Conservation (phyloP, 371 early-diverging fungal genomes). For the Apophysomyces variabilis region DNA sequence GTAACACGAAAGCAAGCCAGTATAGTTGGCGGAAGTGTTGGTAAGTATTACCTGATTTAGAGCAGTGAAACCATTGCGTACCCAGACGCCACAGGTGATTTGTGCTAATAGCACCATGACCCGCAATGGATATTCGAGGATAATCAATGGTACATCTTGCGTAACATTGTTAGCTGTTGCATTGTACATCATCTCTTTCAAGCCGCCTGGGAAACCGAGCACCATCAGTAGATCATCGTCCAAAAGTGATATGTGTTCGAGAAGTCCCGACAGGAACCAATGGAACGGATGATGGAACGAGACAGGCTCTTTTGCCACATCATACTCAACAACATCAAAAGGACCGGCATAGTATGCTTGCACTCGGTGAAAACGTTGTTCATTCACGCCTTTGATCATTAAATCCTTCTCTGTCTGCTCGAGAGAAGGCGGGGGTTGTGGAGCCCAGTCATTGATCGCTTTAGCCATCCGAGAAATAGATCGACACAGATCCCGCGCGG, state of each 20-base stretch:
- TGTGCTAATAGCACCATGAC: conserved; percentile 78
- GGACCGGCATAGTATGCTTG: conserved; percentile 39
- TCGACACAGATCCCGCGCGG: conserved; percentile 38
- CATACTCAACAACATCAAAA: conserved; percentile 62
- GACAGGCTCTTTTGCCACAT: conserved; percentile 70
- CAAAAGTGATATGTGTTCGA: conserved; percentile 71
- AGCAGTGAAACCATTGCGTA: conserved; percentile 88
- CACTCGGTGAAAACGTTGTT: conserved; percentile 32
- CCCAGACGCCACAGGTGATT: conserved; percentile 92
- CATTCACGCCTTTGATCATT: conserved; percentile 31
- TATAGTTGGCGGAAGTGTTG: too few species aligned
- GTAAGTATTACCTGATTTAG: conserved; percentile 54
- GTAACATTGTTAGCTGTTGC: conserved; percentile 18
- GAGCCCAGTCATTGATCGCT: conserved; percentile 59
- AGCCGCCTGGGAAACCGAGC: conserved; percentile 53
- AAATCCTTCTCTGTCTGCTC: background rate
- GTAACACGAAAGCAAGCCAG: background rate
- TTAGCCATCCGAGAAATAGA: conserved; percentile 51
- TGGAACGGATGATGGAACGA: conserved; percentile 92
- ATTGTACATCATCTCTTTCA: conserved; percentile 58
- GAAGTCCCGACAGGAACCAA: conserved; percentile 85
- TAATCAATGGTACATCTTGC: conserved; percentile 34
- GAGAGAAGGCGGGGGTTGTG: conserved; percentile 38
- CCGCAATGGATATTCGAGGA: conserved; percentile 83
- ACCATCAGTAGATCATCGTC: conserved; percentile 56